Base-by-base conservation (phyloP, 2,329 filamentous ascomycete species). In the Talaromyces sp. region DNA sequence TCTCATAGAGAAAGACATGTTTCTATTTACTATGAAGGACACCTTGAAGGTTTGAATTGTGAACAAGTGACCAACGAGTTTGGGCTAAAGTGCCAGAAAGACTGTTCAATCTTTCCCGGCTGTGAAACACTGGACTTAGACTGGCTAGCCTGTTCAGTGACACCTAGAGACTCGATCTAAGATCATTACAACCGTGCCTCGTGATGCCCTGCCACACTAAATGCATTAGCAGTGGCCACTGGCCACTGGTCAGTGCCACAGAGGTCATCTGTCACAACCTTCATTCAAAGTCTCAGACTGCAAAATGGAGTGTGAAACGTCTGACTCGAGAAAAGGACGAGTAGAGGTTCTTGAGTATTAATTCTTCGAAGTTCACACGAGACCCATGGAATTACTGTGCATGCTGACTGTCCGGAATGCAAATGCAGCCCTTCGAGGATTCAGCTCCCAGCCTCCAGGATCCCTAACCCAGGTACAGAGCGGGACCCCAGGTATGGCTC, bases 361-460 rank as follows among this genome's bases (percentile, higher is more conserved):
- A 33, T 21, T 48, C 45, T 33, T 48, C 25, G 3, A n/a, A 28
- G 25, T 28, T 7, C n/a, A 13, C 43, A 28, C 3, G 33, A 28
- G 33, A 35, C 28, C 25, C 17, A 13, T 21, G 45, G 31, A 48
- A 21, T 13, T 35, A 41, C 25, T 52, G 33, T 51, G 31, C 5
- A 10, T 36, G n/a, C 17, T n/a, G 3, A 36, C 17, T 41, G 35
- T 25, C 17, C 36, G 54, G 41, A 56, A 56, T 50, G 54, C 35
- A 40, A n/a, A 48, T 48, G 54, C 54, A 55, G 40, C 21, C n/a
- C 22, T 39, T 39, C 36, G 5, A 36, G 35, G 43, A 37, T 48
- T 50, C 54, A 56, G 43, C 54, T 56, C 41, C 22, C 54, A 50
- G 53, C 33, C 28, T 25, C 40, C 40, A 55, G 41, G 31, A 39